Evolutionary conservation across 306 rosid genomes (phyloP).

Genomic region (Castanea crenata): DNA sequence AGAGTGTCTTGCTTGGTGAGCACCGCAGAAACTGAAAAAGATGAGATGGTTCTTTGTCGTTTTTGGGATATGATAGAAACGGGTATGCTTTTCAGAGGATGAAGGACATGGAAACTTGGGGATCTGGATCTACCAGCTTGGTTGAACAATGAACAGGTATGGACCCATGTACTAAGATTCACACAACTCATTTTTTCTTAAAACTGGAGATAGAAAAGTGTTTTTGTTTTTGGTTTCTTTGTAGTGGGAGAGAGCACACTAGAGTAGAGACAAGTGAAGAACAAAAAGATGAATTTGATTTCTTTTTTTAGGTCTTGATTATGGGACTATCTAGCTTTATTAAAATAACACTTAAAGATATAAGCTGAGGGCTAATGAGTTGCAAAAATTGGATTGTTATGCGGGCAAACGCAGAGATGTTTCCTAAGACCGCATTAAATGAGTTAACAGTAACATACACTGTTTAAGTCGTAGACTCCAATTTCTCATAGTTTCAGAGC

Average conservation of each 20-base stretch:
- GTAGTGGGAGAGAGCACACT: background rate
- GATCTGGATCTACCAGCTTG: constrained; percentile 38
- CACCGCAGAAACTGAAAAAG: constrained; percentile 30
- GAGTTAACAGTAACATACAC: too few species aligned
- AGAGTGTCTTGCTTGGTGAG: constrained; percentile 33
- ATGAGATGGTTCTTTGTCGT: background rate
- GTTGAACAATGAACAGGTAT: constrained; percentile 36
- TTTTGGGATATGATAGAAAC: constrained; percentile 11
- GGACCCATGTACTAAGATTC: constrained; percentile 44
- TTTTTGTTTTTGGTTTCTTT: background rate
- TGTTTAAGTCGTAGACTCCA: too few species aligned
- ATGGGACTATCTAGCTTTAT: too few species aligned
- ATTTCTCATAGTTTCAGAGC: too few species aligned
- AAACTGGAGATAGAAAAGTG: background rate
- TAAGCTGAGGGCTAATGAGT: too few species aligned
- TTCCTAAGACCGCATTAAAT: too few species aligned
- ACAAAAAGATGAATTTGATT: too few species aligned
- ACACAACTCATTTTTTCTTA: constrained; percentile 39
- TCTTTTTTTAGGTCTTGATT: too few species aligned
- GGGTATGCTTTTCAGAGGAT: constrained; percentile 21
- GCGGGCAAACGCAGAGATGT: too few species aligned
- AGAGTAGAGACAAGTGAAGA: background rate
- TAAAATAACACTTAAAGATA: too few species aligned
- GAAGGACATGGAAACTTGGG: constrained; percentile 16
- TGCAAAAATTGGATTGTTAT: too few species aligned